Evolutionary conservation across 176 grass and related monocot genomes (phyloP), one percentile per base, ranked within the genome.

Genomic region (Lolium perenne): DNA sequence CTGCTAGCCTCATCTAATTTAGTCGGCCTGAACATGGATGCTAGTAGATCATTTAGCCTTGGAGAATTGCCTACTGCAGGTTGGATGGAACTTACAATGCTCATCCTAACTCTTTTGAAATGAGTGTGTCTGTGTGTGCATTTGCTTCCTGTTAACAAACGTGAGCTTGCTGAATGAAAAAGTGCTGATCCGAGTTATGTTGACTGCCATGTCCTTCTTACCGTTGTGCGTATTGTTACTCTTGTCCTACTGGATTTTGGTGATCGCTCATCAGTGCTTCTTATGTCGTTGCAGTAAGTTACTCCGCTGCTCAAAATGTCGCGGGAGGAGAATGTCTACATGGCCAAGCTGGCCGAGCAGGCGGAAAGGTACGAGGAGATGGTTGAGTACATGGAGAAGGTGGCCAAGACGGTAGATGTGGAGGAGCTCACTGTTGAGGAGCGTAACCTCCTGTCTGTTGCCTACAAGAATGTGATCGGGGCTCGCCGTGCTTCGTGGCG

Each of bases 351-450:
- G 26, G 92, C 94, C 0, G 94, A 97, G 86, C 94, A 97, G 76
- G 94, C 92, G 0, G 94, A 97, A 50, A 62, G 94, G 65, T 97
- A 97, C 0, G 95, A 97, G 59, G 95, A 97, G 65, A 97, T 97
- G 95, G 95, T 97, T 22, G 90, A 97, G 80, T 93, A 85, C 60
- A 97, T 97, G 95, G 92, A 94, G 90, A 97, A 94, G 87, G 95
- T 97, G 38, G 94, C 91, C 0, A 97, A 94, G 80, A 92, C 90
- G 13, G 89, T 92, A 47, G 91, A 94, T 71, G 73, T 80, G 5
- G 88, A 97, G 40, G 92, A 97, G 77, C 92, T 97, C 75, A 97
- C 94, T 15, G 90, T 94, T 1, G 94, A 97, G 88, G 95, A 97
- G 80, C 94, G 94, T 55, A 97, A 97, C 76, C 92, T 97, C 47